Percentiles rank a stretch among this genome's conserved stretches.
phyloP scores from a whole-genome alignment of 305 asterid genomes.

The Solanum aculeatissimum region DNA sequence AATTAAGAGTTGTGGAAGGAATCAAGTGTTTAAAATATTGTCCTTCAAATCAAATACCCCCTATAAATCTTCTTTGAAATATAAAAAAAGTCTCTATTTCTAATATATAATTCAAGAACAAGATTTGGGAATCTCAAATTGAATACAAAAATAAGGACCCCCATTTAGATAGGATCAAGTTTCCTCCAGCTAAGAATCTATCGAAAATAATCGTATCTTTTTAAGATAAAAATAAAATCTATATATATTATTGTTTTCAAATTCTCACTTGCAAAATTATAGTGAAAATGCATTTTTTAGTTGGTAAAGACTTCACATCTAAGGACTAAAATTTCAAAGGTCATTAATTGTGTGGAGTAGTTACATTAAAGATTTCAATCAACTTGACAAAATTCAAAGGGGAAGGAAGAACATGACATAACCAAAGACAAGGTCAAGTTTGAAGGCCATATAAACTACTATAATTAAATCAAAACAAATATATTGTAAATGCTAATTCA shows the following conservation, averaged over 20 bases:
- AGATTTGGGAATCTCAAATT: not conserved
- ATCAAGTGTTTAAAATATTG: not conserved
- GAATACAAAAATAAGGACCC: not conserved
- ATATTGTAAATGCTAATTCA: not conserved
- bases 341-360: not conserved
- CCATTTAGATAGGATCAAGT: not conserved
- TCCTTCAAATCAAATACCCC: not conserved
- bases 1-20: not conserved
- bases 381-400: not conserved
- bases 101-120: not conserved
- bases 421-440: not conserved
- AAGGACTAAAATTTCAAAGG: not conserved
- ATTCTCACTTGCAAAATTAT: not conserved
- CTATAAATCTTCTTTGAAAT: not conserved
- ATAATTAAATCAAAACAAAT: not conserved
- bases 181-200: rapidly evolving
- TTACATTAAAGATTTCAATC: not conserved
- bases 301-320: not conserved
- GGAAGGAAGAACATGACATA: not conserved
- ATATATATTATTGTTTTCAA: not conserved
- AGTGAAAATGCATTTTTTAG: not conserved
- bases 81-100: not conserved
- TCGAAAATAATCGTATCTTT: not conserved
- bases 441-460: not conserved
- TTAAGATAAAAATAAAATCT: too few species aligned